Evolutionary conservation across 2,329 filamentous ascomycete genomes (phyloP), one percentile per base, ranked within the genome.

Genomic region (Pestalotiopsis sp.): DNA sequence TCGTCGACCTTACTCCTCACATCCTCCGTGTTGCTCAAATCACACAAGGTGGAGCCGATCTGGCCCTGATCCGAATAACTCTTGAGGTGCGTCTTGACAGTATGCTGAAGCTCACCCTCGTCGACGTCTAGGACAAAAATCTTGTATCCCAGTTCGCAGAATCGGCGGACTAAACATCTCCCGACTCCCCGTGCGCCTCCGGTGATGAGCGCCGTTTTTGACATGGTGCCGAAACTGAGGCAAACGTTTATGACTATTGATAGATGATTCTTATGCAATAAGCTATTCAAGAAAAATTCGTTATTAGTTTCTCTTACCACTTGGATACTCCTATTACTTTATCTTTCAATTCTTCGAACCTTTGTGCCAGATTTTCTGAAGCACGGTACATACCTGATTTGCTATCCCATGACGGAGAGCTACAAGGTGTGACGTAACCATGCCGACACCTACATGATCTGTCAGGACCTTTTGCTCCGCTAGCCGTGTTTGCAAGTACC

Each of bases 181-280:
- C 84, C 83, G 59, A 86, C 84, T 31, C 83, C 84, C 36, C 81
- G 78, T 4, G 81, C 82, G 63, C 79, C 82, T 36, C 82, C 82
- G 49, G 52, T 66, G 63, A 71, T 62, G 68, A 71, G 36, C 4
- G 64, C 64, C 20, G 64, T 69, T 38, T 69, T 69, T 23, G 61
- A 17, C 57, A 71, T 65, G 7, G 52, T 57, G 52, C 52, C 52
- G 52, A 41, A 41, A 41, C 38, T 41, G 38, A 41, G 13, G 38
- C 38, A 41, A 41, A 41, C 38, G 38, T 41, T 41, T 41, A 41
- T 41, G 38, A 41, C 38, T 41, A 41, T 41, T 41, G 38, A 41
- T 41, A 41, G 38, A 13, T 41, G 38, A 41, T 41, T 41, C 38
- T 41, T 41, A 41, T 41, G 38, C 38, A 41, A 41, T 41, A 41